Percentiles rank a stretch among this genome's conserved stretches.
Evolutionary conservation across 2,329 filamentous ascomycete genomes (phyloP).

Genomic region (Aspergillus quadricinctus): DNA sequence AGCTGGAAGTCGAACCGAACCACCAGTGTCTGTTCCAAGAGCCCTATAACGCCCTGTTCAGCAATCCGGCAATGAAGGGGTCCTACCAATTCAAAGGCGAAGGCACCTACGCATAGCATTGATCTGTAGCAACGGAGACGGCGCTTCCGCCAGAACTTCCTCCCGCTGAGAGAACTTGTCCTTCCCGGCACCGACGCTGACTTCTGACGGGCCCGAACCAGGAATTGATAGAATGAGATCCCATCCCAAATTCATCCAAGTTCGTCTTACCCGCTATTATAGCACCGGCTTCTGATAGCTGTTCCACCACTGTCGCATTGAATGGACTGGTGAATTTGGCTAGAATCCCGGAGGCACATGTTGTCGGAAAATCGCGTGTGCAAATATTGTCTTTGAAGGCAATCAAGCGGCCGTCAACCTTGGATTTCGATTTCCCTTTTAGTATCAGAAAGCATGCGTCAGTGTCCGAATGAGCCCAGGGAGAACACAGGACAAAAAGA

Average conservation of each 20-base stretch:
- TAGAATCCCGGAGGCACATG: constrained; percentile 76
- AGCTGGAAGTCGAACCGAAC: constrained; percentile 80
- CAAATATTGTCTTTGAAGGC: constrained; percentile 77
- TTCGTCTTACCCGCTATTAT: constrained; percentile 75
- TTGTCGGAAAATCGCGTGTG: constrained; percentile 63
- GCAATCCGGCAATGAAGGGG: constrained; percentile 7
- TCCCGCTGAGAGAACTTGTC: constrained; percentile 61
- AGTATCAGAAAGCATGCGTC: background rate
- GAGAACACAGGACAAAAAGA: background rate
- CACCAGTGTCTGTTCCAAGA: constrained; percentile 89
- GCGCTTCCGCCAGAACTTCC: constrained; percentile 94
- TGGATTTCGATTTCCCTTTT: constrained; percentile 32
- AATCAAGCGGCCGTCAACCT: constrained; percentile 46
- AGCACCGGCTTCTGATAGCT: constrained; percentile 61
- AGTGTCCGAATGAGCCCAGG: constrained; percentile 1
- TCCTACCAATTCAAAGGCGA: background rate
- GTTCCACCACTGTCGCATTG: constrained; percentile 72
- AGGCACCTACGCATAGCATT: constrained; percentile 53
- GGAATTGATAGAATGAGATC: constrained; percentile 71
- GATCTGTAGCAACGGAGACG: constrained; percentile 66
- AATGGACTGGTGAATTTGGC: constrained; percentile 69
- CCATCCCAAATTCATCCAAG: constrained; percentile 96
- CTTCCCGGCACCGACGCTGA: constrained; percentile 36
- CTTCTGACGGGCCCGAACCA: constrained; percentile 62
- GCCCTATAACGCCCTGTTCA: constrained; percentile 46